Evolutionary conservation across 140 eudicot species (phyloP), one percentile per base, ranked within the genome.

Genomic region (Bidens hawaiensis): DNA sequence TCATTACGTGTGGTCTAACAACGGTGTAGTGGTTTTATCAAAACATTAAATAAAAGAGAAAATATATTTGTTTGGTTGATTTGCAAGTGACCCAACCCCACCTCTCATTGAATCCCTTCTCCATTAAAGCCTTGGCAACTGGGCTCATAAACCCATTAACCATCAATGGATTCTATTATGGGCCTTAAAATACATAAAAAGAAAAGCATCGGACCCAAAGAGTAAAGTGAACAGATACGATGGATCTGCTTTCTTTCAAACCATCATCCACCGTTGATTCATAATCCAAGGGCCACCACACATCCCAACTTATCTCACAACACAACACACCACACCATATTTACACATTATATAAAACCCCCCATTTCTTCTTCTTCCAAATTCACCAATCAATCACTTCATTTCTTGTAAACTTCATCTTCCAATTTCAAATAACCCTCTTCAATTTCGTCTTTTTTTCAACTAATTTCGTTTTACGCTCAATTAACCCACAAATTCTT

Each of bases 251-350:
- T 30, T 13, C 6, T 59, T 60, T 47, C 17, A 47, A 71, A 56
- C 59, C 45, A 64, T 55, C 54, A 33, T 46, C 55, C 36, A 27
- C 78, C 78, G 63, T 73, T 57, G 68, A 73, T 73, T 73, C 23
- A 25, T 11, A 17, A 73, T 73, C 73, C 53, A 65, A 73, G 55
- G 78, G 78, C 36, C 28, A 45, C 73, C 68, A 58, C 68, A 46
- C 78, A 57, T 51, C 73, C 9, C n/a, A 65, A 48, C 68, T 73
- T 65, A 73, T 73, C 68, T 47, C n/a, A n/a, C n/a, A n/a, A n/a
- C n/a, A n/a, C n/a, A n/a, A n/a, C 57, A 25, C 4, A 26, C 26
- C 21, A 5, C 56, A 57, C 26, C 34, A 47, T 46, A 65, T 56
- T 55, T 53, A 73, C 34, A 36, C 3, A 36, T 2, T 9, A 36